These are phyloP conservation scores for Ensete ventricosum DNA, from an alignment of 176 grass and related monocot genomes.

Conservation along the genomic window DNA sequence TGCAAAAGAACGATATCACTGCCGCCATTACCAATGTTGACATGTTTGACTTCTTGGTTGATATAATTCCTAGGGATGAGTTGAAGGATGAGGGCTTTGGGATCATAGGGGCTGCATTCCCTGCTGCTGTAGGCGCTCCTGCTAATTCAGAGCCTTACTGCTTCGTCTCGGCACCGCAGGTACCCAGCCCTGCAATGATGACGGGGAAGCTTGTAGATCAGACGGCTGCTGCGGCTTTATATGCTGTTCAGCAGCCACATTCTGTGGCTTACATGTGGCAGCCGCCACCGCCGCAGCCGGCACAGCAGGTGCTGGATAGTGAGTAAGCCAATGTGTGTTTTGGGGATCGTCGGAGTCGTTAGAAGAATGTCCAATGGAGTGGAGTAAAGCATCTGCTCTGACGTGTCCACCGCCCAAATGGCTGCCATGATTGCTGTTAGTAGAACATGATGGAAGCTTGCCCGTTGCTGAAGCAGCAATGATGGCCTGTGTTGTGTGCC, in stretches of 20 bases:
- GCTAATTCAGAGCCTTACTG: not conserved
- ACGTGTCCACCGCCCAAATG: not conserved
- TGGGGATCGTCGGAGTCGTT: not conserved
- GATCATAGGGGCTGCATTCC: not conserved
- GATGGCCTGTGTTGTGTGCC: not conserved
- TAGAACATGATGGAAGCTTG: not conserved
- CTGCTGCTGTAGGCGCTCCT: not conserved
- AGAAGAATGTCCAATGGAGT: not conserved
- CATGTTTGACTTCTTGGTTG: not conserved
- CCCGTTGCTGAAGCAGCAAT: not conserved
- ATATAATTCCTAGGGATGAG: not conserved
- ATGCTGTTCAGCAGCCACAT: conserved; percentile 28
- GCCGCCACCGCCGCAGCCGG: not conserved
- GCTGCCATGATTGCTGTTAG: not conserved
- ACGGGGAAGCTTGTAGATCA: not conserved
- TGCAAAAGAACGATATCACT: not conserved
- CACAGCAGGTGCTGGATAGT: not conserved
- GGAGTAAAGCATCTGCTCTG: not conserved
- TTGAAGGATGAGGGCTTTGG: not conserved
- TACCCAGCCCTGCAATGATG: not conserved
- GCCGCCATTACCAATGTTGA: not conserved
- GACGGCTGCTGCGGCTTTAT: not conserved
- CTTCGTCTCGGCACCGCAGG: not conserved
- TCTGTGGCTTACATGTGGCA: conserved; percentile 39
- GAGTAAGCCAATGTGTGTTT: not conserved